Evolutionary conservation across 768 basidiomycete species (phyloP).

Genomic region (Boletales sp.): DNA sequence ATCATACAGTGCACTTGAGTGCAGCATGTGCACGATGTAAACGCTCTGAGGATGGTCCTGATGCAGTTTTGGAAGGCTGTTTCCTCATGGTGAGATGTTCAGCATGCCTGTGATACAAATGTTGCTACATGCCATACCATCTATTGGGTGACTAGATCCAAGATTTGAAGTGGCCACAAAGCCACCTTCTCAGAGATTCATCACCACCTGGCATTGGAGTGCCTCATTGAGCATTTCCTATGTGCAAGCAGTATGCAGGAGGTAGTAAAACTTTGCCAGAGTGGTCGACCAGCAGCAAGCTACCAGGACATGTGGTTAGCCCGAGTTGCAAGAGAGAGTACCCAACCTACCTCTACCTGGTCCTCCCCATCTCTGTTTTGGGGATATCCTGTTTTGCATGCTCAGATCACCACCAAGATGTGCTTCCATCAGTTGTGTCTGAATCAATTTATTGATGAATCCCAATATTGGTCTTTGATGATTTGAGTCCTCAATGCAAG

Average conservation of each 20-base stretch:
- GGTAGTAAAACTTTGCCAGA: conserved; percentile 94
- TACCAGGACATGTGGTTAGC: conserved; percentile 30
- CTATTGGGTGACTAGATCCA: conserved; percentile 82
- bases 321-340: too few species aligned
- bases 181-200: conserved; percentile 74
- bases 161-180: conserved; percentile 78
- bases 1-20: conserved; percentile 94
- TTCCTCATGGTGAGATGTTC: too few species aligned
- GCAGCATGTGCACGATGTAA: conserved; percentile 86
- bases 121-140: conserved; percentile 46
- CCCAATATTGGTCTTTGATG: conserved; percentile 77
- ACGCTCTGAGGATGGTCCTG: conserved; percentile 79
- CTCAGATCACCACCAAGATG: conserved; percentile 89
- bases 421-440: conserved; percentile 79
- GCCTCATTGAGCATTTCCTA: conserved; percentile 81
- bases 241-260: conserved; percentile 81
- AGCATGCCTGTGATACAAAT: too few species aligned
- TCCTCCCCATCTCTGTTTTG: conserved; percentile 84
- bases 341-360: conserved; percentile 65
- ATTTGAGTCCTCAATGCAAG: conserved; percentile 60
- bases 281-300: conserved; percentile 80
- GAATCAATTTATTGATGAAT: conserved; percentile 79
- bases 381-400: conserved; percentile 83
- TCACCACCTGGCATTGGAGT: conserved; percentile 60
- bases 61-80: conserved; percentile 68